Base-by-base conservation (phyloP, 257 asterid species). In the Galeopsis tetrahit region DNA sequence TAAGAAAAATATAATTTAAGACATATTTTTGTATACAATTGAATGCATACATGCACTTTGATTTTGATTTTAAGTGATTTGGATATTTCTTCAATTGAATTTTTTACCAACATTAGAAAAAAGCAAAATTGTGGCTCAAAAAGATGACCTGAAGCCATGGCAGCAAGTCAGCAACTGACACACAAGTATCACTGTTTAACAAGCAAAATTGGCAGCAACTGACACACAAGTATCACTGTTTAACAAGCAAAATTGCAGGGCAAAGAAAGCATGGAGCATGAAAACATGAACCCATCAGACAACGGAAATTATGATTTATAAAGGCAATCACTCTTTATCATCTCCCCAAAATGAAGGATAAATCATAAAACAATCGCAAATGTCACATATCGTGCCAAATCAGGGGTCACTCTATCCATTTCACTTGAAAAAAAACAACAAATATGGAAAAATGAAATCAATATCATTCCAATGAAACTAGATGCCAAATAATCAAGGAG, bases 211-310 rank as follows among this genome's bases (percentile, higher is more conserved):
- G 56, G n/a, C n/a, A n/a, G n/a, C 51, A 10, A 44, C 14, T 0
- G 49, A 9, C 51, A 2, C 28, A 21, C 28, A 21, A 21, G 28
- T 21, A 21, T 1, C 28, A 21, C 28, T 21, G 28, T 8, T 48
- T 39, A 35, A 38, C 65, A 59, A 59, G 65, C 28, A 33, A n/a
- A 53, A 42, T 69, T 11, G 56, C 56, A 38, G 28, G 66, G 32
- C 6, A 36, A 33, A 35, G 61, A 36, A 42, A 31, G 28, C 44
- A 49, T 39, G 40, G 32, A 39, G 28, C 55, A 10, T 49, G 4
- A 4, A 53, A 43, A 44, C 31, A 66, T 6, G 43, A 31, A 43
- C 28, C 53, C 38, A 42, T 31, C 13, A 40, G 33, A 55, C 63
- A 49, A 51, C 31, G 3, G 28, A 51, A 49, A 51, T 51, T 51